Percentiles rank a stretch among this genome's conserved stretches.
phyloP scores from a whole-genome alignment of 768 basidiomycete genomes.

The Suillus tomentosus region DNA sequence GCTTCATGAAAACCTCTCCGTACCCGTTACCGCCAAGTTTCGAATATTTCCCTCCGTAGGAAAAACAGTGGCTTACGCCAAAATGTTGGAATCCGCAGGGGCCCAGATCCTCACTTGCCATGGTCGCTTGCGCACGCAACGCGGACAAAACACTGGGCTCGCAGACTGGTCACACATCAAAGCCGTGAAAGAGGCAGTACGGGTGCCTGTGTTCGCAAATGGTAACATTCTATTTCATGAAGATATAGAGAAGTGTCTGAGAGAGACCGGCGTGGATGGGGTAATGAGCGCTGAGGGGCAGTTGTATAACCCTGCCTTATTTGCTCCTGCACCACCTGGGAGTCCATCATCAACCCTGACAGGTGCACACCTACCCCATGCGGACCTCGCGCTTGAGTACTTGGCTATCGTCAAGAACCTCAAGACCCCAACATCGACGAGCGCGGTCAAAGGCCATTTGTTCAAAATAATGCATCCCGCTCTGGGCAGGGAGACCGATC shows the following conservation, averaged over 20 bases:
- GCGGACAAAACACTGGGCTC: constrained; percentile 82
- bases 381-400: constrained; percentile 82
- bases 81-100: constrained; percentile 94
- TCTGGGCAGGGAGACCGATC: constrained; percentile 61
- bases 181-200: constrained; percentile 88
- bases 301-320: constrained; percentile 89
- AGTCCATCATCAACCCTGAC: constrained; percentile 33
- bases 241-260: constrained; percentile 81
- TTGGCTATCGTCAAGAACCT: constrained; percentile 66
- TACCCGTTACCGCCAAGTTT: constrained; percentile 98
- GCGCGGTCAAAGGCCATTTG: constrained; percentile 88
- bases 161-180: constrained; percentile 90
- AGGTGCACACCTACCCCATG: constrained; percentile 55
- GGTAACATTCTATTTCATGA: constrained; percentile 89
- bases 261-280: constrained; percentile 84
- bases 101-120: constrained; percentile 96
- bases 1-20: constrained; percentile 76
- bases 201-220: constrained; percentile 94
- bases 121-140: constrained; percentile 87
- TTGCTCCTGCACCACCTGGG: constrained; percentile 40
- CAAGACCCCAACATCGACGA: constrained; percentile 67
- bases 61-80: constrained; percentile 90
- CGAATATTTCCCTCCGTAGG: constrained; percentile 84
- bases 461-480: constrained; percentile 91
- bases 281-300: constrained; percentile 97